phyloP scores from a whole-genome alignment of 2,329 filamentous ascomycete genomes.

The Fusarium albosuccineum region DNA sequence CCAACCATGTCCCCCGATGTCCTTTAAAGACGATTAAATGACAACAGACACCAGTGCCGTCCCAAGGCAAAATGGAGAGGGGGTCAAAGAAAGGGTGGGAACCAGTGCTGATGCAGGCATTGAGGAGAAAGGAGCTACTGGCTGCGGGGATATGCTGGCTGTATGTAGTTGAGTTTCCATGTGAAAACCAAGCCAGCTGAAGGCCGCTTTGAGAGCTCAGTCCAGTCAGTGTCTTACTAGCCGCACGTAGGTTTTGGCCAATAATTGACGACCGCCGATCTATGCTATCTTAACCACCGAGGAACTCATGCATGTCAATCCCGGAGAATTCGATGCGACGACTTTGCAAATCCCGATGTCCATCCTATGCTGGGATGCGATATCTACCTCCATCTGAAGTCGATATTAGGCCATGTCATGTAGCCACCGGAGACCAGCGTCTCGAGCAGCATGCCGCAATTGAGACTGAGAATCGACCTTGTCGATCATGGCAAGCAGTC shows the following conservation, averaged over 20 bases:
- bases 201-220: constrained; percentile 8
- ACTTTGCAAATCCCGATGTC: constrained; percentile 16
- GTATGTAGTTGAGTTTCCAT: constrained; percentile 5
- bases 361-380: constrained; percentile 2
- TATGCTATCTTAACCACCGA: constrained; percentile 2
- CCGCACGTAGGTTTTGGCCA: constrained; percentile 13
- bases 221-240: neutral
- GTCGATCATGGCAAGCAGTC: neutral
- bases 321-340: constrained; percentile 36
- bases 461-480: neutral
- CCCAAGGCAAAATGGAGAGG: neutral
- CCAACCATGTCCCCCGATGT: neutral
- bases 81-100: too few relatives aligned
- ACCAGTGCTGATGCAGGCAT: neutral
- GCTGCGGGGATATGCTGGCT: neutral
- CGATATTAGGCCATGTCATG: neutral
- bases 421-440: neutral
- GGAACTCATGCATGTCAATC: constrained; percentile 33
- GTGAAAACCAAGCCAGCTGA: constrained; percentile 27
- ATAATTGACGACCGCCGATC: constrained; percentile 9
- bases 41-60: neutral
- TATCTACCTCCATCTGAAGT: constrained; percentile 1
- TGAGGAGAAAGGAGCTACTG: neutral
- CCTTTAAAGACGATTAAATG: neutral
- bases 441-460: neutral